Conservation (phyloP, 202 grass and related monocot genomes). For the Zizania palustris region DNA sequence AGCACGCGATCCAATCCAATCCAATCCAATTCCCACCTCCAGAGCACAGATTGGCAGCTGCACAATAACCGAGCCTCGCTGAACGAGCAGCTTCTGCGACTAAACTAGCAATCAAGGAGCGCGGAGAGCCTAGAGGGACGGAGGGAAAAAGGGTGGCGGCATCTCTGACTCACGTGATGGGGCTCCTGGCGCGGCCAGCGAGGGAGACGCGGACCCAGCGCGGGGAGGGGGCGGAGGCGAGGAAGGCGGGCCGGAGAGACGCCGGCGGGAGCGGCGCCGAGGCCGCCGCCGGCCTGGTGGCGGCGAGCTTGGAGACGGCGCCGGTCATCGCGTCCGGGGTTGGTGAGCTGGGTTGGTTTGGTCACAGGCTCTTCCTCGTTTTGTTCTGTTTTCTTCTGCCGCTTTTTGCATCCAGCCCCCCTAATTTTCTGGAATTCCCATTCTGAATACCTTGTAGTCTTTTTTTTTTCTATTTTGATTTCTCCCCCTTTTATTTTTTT, state of each 20-base stretch:
- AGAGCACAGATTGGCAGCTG: not conserved
- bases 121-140: not conserved
- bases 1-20: not conserved
- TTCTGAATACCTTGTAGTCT: no score
- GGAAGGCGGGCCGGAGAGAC: constrained; percentile 37
- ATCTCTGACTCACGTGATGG: constrained; percentile 40
- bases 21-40: not conserved
- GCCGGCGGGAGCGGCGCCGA: constrained; percentile 29
- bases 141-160: no score
- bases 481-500: no score
- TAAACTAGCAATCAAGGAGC: not conserved
- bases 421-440: accelerated
- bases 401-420: not conserved
- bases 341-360: constrained; percentile 9
- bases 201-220: constrained; percentile 49
- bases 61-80: not conserved
- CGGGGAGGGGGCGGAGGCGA: constrained; percentile 39
- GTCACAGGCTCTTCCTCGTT: not conserved
- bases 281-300: constrained; percentile 41
- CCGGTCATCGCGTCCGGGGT: constrained; percentile 49
- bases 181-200: constrained; percentile 56
- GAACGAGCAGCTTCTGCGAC: not conserved
- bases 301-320: constrained; percentile 72
- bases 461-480: no score
- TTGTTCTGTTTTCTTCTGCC: no score